Base-by-base conservation (phyloP, 345 rosid genomes). In the Brassica cretica region DNA sequence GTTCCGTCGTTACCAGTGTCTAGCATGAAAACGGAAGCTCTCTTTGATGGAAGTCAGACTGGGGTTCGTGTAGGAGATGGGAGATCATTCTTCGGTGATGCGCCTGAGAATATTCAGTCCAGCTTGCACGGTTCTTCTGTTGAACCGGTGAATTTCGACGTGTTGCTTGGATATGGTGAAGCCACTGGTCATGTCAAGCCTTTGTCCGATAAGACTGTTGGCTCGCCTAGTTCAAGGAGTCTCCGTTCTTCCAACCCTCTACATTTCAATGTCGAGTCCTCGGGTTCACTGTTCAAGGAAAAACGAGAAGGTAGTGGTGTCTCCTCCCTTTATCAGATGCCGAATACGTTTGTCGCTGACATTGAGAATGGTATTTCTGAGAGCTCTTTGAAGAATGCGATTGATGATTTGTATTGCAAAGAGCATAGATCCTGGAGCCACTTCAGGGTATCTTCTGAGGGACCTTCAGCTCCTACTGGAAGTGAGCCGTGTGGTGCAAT, bases 161-260 rank as follows among this genome's bases (percentile, higher is more conserved):
- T 53, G 63, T 62, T 82, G 53, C 75, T 82, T 35, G 84, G 83
- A 70, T 55, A 64, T 77, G 80, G 70, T 80, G 80, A 72, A 64
- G 64, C 83, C 64, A 15, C 80, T 51, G 75, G 55, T 76, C 67
- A 74, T 75, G 30, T 67, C 60, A 87, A 86, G 64, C 84, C 78
- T 72, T 60, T 79, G 68, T 77, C 82, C 6, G 89, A 91, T 37
- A 76, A 62, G 60, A 7, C 60, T 15, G 60, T 16, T 53, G 60
- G 82, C 79, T 87, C 90, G 37, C 89, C 88, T 15, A 86, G 88
- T 86, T 88, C 85, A 84, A 88, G 69, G 81, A 89, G 89, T 73
- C 90, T 86, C 74, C 78, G 77, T 1, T 74, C 77, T 70, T 80
- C 87, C 55, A 80, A 67, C 76, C 79, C 84, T 58, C 72, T 80